Conservation (phyloP, 2,329 filamentous ascomycete species). For the Triangularia verruculosa region DNA sequence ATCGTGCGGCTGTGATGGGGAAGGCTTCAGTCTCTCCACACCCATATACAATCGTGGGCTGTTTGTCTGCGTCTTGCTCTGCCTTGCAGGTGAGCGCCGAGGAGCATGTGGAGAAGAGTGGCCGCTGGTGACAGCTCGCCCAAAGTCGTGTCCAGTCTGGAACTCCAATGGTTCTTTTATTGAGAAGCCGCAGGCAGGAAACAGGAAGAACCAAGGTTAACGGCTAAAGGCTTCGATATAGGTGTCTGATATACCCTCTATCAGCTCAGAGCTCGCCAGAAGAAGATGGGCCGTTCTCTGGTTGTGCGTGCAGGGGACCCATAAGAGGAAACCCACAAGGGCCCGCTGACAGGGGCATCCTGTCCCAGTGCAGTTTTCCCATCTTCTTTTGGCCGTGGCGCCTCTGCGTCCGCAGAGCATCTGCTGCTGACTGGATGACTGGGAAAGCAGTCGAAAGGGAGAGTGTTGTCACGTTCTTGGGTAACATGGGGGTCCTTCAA, state of each 20-base stretch:
- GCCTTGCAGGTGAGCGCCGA: not conserved
- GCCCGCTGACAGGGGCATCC: conserved; percentile 24
- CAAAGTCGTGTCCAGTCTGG: conserved; percentile 20
- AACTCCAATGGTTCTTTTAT: conserved; percentile 21
- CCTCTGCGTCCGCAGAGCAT: not conserved
- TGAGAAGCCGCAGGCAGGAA: conserved; percentile 19
- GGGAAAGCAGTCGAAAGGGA: not conserved
- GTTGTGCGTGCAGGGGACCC: conserved; percentile 21
- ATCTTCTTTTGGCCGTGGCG: conserved; percentile 14
- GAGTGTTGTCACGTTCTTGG: not conserved
- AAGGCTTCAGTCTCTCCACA: not conserved
- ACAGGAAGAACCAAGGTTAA: conserved; percentile 24
- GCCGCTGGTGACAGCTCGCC: conserved; percentile 17
- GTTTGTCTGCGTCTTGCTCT: not conserved
- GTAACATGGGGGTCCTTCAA: not conserved
- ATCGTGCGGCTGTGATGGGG: no score
- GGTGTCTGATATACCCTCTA: conserved; percentile 25
- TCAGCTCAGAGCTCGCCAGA: conserved; percentile 17
- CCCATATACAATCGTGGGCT: not conserved
- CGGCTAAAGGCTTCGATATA: conserved; percentile 25
- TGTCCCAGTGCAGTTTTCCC: no score
- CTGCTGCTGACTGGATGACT: no score
- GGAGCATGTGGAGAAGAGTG: not conserved
- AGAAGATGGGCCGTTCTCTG: conserved; percentile 16
- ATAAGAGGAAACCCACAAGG: conserved; percentile 24